These are phyloP conservation scores for Puccinia horiana DNA, from an alignment of 1,284 basidiomycete genomes.

Conservation along the genomic window DNA sequence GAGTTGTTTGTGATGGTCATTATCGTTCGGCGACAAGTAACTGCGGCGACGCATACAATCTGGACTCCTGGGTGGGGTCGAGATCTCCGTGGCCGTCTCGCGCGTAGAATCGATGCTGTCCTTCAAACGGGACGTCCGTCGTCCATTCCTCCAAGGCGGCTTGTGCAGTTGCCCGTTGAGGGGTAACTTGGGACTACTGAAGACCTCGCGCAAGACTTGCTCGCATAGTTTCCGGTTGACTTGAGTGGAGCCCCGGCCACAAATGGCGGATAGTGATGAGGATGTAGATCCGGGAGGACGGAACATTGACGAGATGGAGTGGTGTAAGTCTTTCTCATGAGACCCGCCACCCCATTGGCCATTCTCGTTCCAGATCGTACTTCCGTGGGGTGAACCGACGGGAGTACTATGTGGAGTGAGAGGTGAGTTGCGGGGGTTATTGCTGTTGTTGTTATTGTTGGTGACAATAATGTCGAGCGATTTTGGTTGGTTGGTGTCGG, in stretches of 20 bases:
- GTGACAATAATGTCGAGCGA: constrained; percentile 29
- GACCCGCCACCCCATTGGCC: neutral
- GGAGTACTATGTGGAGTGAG: constrained; percentile 51
- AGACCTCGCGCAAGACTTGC: constrained; percentile 82
- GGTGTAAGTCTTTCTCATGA: constrained; percentile 55
- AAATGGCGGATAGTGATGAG: constrained; percentile 63
- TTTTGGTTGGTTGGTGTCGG: neutral
- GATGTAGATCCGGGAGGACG: constrained; percentile 41
- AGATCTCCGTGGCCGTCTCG: constrained; percentile 2
- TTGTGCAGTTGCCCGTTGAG: constrained; percentile 13
- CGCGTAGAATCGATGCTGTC: constrained; percentile 29
- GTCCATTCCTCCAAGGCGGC: constrained; percentile 38
- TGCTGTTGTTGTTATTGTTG: neutral
- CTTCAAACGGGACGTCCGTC: constrained; percentile 25
- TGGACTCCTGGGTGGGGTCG: constrained; percentile 1
- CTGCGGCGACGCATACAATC: neutral
- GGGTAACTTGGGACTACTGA: constrained; percentile 59
- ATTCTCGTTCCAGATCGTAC: constrained; percentile 22
- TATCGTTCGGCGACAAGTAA: neutral
- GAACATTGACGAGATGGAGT: constrained; percentile 55
- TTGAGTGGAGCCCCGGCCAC: constrained; percentile 82
- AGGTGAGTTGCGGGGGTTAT: constrained; percentile 50
- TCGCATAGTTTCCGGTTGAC: constrained; percentile 91
- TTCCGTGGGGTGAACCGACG: constrained; percentile 49
- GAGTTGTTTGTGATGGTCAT: neutral